phyloP scores from a whole-genome alignment of 768 basidiomycete species.

The Multifurca ochricompacta region DNA sequence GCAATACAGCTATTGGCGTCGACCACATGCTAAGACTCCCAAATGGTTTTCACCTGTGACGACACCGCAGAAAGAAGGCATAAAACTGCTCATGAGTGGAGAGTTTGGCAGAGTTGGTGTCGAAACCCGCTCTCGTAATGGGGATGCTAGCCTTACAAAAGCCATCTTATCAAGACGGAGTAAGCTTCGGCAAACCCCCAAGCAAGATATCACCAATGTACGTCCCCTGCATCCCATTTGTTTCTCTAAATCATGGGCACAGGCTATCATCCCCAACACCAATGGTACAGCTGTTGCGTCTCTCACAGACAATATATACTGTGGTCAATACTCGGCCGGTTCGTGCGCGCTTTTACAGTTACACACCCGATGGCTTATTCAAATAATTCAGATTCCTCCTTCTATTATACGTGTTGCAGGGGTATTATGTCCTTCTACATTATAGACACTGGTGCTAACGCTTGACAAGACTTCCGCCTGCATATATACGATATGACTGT shows the following conservation, averaged over 20 bases:
- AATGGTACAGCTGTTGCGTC: conserved; percentile 73
- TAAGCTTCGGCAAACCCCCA: conserved; percentile 26
- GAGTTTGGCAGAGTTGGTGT: conserved; percentile 66
- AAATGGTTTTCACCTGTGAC: conserved; percentile 36
- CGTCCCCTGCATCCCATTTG: conserved; percentile 22
- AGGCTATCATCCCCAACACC: conserved; percentile 74
- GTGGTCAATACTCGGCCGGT: conserved; percentile 79
- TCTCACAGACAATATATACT: conserved; percentile 70
- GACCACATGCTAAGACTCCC: conserved; percentile 22
- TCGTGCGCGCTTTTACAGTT: conserved; percentile 4
- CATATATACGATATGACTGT: conserved; percentile 79
- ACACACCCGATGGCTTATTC: conserved; percentile 1
- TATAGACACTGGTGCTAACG: neutral
- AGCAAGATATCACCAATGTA: conserved; percentile 53
- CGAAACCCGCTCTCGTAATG: conserved; percentile 38
- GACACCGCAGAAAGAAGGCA: conserved; percentile 56
- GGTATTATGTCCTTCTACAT: conserved; percentile 36
- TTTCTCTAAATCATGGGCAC: neutral
- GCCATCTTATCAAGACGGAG: conserved; percentile 35
- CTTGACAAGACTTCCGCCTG: conserved; percentile 65
- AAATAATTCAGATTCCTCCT: conserved; percentile 59
- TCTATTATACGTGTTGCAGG: conserved; percentile 90
- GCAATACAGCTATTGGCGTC: conserved; percentile 20
- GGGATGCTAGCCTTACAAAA: conserved; percentile 42
- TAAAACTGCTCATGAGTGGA: conserved; percentile 61